Evolutionary conservation across 1,284 basidiomycete genomes (phyloP).

Genomic region (Tilletia indica): DNA sequence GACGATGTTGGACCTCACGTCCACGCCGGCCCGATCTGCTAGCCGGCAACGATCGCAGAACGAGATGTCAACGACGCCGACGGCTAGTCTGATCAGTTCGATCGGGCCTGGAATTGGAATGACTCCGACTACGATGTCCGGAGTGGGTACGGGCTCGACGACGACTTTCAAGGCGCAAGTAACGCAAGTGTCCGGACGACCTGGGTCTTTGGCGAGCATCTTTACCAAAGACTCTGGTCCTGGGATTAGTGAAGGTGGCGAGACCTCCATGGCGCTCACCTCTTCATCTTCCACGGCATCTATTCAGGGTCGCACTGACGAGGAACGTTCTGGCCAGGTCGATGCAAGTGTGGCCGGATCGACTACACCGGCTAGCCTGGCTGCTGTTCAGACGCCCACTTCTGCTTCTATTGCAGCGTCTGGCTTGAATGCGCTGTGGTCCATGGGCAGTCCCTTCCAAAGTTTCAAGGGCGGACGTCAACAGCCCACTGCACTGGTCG

Average conservation of each 20-base stretch:
- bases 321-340: not conserved
- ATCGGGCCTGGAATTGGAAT: conserved; percentile 6
- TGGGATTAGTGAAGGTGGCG: not conserved
- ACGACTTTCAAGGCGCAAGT: conserved; percentile 39
- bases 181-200: conserved; percentile 33
- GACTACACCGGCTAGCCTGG: not conserved
- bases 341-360: not conserved
- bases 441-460: conserved; percentile 18
- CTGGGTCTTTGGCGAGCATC: conserved; percentile 38
- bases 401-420: conserved; percentile 1
- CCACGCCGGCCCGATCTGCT: conserved; percentile 19
- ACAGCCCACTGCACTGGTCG: not conserved
- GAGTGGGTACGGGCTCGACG: conserved; percentile 27
- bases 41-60: conserved; percentile 23
- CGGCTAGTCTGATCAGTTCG: conserved; percentile 18
- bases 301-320: not conserved
- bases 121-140: conserved; percentile 19
- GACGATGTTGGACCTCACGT: conserved; percentile 23
- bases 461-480: conserved; percentile 11
- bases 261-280: not conserved
- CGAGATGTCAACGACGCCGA: conserved; percentile 22
- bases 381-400: not conserved
- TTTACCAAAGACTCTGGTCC: conserved; percentile 21
- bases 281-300: not conserved
- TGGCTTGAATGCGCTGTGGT: conserved; percentile 18